Evolutionary conservation across 2,329 filamentous ascomycete species (phyloP), one percentile per base, ranked within the genome.

Genomic region (Diaporthe amygdali): DNA sequence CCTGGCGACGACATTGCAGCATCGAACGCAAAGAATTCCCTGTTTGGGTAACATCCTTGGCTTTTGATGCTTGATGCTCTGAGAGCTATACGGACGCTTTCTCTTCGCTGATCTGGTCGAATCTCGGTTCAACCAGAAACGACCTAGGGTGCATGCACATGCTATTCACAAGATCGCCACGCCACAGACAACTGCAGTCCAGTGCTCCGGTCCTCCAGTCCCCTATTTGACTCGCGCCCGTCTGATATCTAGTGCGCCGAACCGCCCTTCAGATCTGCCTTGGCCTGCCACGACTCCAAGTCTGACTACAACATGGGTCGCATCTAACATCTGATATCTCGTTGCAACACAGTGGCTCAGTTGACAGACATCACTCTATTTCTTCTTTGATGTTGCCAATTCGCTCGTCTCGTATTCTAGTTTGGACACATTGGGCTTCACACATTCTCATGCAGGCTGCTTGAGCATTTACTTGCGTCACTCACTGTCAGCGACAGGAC

Each of bases 91-190:
- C 44, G 59, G n/a, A 49, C 59, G 25, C 59, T 25, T 22, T 37
- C 25, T 15, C 25, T 15, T 63, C 34, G 44, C 59, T 64, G 59
- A 64, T 49, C 59, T 49, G 30, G 30, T 37, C 44, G 59, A 49
- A 49, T 64, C 44, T 64, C 59, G 59, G 30, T 44, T 64, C 59
- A 27, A 27, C 44, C 41, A 64, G 59, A 49, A 49, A 37, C 44
- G 44, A 64, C 6, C 41, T 49, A 49, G 30, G 44, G 30, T 49
- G 59, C 59, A 64, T 49, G 59, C 59, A 64, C 44, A 64, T 49
- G 30, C 22, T 49, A 25, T 49, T 64, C 59, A 37, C 44, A 64
- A 49, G 59, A 64, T 49, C 59, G 59, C 59, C 59, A 64, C 59
- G 27, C 59, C 30, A 49, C 59, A 44, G 44, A 49, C 41, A 64